These are phyloP conservation scores for Magnolia sinica DNA, from an alignment of 164 flowering plant species.

Conservation along the genomic window DNA sequence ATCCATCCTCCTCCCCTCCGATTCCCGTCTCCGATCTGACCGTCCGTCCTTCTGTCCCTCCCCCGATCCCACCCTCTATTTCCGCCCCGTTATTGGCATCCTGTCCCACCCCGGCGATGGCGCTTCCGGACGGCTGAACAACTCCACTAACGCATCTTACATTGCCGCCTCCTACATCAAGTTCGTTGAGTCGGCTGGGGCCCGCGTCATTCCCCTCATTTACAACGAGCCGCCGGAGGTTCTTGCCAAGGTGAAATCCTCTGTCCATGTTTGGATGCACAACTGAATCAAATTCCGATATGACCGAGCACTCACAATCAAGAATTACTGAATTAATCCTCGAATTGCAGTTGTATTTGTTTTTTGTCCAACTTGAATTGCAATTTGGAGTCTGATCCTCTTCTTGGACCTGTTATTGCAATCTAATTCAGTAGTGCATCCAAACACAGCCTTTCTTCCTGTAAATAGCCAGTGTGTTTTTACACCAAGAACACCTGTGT, in stretches of 20 bases:
- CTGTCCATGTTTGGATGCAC: background rate
- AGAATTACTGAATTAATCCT: too few species aligned
- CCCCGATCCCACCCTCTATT: constrained; percentile 54
- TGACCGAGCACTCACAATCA: too few species aligned
- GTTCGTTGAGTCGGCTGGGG: constrained; percentile 93
- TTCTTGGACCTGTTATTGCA: too few species aligned
- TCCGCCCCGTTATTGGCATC: constrained; percentile 86
- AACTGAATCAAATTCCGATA: too few species aligned
- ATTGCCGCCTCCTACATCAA: constrained; percentile 96
- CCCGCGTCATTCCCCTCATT: constrained; percentile 89
- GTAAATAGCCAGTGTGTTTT: too few species aligned
- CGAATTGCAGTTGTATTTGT: too few species aligned
- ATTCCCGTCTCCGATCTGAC: constrained; percentile 1
- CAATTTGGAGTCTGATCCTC: too few species aligned
- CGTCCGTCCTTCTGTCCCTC: constrained; percentile 34
- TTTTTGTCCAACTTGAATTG: too few species aligned
- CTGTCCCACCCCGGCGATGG: constrained; percentile 97
- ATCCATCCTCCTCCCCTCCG: constrained; percentile 37
- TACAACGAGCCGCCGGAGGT: constrained; percentile 73
- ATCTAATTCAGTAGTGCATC: too few species aligned
- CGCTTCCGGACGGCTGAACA: constrained; percentile 76
- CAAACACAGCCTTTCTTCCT: too few species aligned
- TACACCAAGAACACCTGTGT: too few species aligned
- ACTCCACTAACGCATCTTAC: constrained; percentile 65
- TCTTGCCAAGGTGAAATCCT: constrained; percentile 42